These are phyloP conservation scores for Cardamine occulta DNA, from an alignment of 345 rosid genomes.

Conservation along the genomic window DNA sequence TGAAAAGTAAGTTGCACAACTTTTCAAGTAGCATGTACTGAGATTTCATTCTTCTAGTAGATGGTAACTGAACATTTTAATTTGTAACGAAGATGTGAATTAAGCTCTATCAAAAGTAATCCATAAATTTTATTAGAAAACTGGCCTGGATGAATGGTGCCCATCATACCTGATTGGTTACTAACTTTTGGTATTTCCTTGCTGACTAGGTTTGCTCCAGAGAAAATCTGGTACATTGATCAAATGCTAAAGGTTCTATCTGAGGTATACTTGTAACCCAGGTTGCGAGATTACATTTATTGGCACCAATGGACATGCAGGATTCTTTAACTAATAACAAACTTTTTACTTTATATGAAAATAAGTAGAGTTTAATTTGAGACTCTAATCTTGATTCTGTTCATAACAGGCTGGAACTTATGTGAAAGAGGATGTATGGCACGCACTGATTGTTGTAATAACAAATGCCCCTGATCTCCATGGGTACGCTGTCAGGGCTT, in stretches of 20 bases:
- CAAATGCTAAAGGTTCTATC: slow-evolving; percentile 99
- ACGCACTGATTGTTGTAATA: slow-evolving; percentile 84
- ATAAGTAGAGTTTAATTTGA: slow-evolving; percentile 15
- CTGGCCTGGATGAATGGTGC: slow-evolving; percentile 26
- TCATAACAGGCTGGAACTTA: slow-evolving; percentile 87
- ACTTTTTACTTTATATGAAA: slow-evolving; percentile 5
- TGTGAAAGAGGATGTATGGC: slow-evolving; percentile 97
- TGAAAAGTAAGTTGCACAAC: slow-evolving; percentile 74
- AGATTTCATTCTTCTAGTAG: slow-evolving; percentile 17
- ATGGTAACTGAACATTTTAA: slow-evolving; percentile 24
- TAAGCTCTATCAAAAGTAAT: slow-evolving; percentile 19
- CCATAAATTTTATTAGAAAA: slow-evolving; percentile 17
- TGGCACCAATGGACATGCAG: slow-evolving; percentile 12
- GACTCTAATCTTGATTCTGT: slow-evolving; percentile 42
- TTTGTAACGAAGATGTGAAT: slow-evolving; percentile 2
- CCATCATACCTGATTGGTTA: slow-evolving; percentile 15
- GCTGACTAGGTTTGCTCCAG: slow-evolving; percentile 81
- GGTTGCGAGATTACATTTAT: slow-evolving; percentile 7
- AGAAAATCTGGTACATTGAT: slow-evolving; percentile 96
- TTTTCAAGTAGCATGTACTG: slow-evolving; percentile 25
- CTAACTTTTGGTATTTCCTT: slow-evolving; percentile 39
- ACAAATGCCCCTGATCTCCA: slow-evolving; percentile 96
- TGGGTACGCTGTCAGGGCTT: slow-evolving; percentile 87
- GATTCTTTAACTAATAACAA: slow-evolving; percentile 4
- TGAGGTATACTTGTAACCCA: slow-evolving; percentile 60